Base-by-base conservation (phyloP, 306 rosid genomes). In the Albizia julibrissin region DNA sequence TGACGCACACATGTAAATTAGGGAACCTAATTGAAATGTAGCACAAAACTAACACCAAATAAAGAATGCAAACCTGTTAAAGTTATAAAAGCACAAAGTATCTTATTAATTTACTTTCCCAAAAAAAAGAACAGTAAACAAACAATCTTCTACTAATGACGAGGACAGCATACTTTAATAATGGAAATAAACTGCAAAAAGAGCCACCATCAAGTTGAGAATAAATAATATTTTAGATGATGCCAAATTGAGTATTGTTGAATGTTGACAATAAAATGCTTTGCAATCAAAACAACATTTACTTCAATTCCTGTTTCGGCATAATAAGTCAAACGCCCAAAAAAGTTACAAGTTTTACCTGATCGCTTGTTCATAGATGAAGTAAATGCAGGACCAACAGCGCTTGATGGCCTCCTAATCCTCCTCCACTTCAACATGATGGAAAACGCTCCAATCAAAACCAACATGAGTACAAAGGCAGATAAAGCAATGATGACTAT, bases 321-420 rank as follows among this genome's bases (percentile, higher is more conserved):
- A 79, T 67, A 72, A 54, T 21, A 58, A 81, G 58, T 77, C 9
- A 72, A 31, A 56, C 0, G 75, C 75, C 12, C 37, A 42, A 37
- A 29, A 44, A 78, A 59, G 61, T 78, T 79, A 24, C 69, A 75
- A 77, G 67, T 71, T 86, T 85, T 87, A 91, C 99, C 97, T 61
- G 90, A 85, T 91, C 90, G 92, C 90, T 89, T 95, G 84, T 93
- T 93, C 43, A 88, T 77, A 76, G 92, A 91, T 6, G 87, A 84
- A 12, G 89, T 46, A 79, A 87, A 82, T 69, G 86, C 87, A 72
- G 90, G 93, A 77, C 93, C 94, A 56, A 88, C 84, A 29, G 91
- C 91, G 80, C 69, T 88, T 81, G 99, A 89, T 54, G 94, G 94
- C 77, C 90, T 87, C 86, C 91, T 84, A 77, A 61, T 78, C 87